These are phyloP conservation scores for Aspergillus felis DNA, from an alignment of 2,329 filamentous ascomycete genomes.

Conservation along the genomic window DNA sequence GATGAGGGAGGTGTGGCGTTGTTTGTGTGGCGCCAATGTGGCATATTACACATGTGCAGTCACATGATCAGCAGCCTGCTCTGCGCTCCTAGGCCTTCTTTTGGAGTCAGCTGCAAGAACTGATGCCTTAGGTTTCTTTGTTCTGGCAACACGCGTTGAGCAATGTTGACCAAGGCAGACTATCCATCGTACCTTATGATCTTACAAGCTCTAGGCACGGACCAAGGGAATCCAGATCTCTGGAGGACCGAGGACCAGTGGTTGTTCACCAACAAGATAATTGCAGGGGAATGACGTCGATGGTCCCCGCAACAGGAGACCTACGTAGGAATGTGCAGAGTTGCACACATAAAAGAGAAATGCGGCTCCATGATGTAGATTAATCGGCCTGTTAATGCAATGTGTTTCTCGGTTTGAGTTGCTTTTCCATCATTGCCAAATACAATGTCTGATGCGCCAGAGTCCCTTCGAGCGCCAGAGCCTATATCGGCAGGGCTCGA, in stretches of 20 bases:
- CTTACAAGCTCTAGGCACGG: background rate
- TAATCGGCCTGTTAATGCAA: background rate
- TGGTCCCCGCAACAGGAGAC: background rate
- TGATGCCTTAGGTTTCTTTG: background rate
- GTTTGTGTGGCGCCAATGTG: background rate
- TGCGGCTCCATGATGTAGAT: background rate
- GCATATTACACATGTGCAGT: background rate
- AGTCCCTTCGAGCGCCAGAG: background rate
- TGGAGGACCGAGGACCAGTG: background rate
- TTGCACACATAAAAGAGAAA: background rate
- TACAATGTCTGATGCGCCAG: background rate
- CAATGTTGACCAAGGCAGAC: background rate
- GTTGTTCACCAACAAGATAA: background rate
- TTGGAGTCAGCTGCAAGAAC: background rate
- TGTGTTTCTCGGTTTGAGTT: background rate
- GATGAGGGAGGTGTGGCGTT: background rate
- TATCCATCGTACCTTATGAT: background rate
- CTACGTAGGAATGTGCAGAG: background rate
- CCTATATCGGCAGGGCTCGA: background rate
- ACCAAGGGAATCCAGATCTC: background rate
- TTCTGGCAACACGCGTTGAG: too few relatives aligned
- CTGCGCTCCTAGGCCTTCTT: background rate
- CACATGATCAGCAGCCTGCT: background rate
- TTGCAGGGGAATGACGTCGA: background rate
- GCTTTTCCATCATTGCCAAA: background rate